Conservation (phyloP, 805 yeast species). For the Metschnikowia hibisci region DNA sequence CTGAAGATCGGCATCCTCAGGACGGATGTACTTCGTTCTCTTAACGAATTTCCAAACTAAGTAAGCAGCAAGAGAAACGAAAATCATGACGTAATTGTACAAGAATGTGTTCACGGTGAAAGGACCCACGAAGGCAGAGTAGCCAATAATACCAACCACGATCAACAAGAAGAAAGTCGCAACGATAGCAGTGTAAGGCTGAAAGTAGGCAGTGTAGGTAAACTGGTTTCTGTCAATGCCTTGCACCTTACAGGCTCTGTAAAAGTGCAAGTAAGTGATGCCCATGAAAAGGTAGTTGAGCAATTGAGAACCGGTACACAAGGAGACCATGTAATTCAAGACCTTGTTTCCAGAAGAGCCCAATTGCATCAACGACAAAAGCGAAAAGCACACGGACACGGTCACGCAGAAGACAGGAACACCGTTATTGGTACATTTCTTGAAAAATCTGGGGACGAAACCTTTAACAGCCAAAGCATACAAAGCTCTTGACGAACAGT, state of each 20-base stretch:
- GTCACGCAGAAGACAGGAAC: slow-evolving; percentile 19
- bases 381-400: slow-evolving; percentile 18
- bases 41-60: slow-evolving; percentile 35
- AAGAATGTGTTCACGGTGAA: slow-evolving; percentile 64
- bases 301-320: slow-evolving; percentile 22
- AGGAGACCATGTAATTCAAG: slow-evolving; percentile 20
- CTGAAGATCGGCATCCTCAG: slow-evolving; percentile 44
- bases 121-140: slow-evolving; percentile 60
- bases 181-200: slow-evolving; percentile 36
- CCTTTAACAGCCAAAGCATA: slow-evolving; percentile 19
- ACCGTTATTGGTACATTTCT: slow-evolving; percentile 15
- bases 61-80: slow-evolving; percentile 35
- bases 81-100: slow-evolving; percentile 70
- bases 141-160: slow-evolving; percentile 60
- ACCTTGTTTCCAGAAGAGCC: slow-evolving; percentile 16
- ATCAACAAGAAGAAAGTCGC: slow-evolving; percentile 32
- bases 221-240: slow-evolving; percentile 32
- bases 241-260: slow-evolving; percentile 22
- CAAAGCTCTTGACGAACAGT: slow-evolving; percentile 20
- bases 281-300: slow-evolving; percentile 21
- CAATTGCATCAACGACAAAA: slow-evolving; percentile 20
- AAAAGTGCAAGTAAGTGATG: slow-evolving; percentile 18
- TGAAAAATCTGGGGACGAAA: slow-evolving; percentile 17
- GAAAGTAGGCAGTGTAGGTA: slow-evolving; percentile 42
- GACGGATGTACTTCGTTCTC: slow-evolving; percentile 35